phyloP scores from a whole-genome alignment of 495 filamentous ascomycete genomes.

The Thozetella sp. region DNA sequence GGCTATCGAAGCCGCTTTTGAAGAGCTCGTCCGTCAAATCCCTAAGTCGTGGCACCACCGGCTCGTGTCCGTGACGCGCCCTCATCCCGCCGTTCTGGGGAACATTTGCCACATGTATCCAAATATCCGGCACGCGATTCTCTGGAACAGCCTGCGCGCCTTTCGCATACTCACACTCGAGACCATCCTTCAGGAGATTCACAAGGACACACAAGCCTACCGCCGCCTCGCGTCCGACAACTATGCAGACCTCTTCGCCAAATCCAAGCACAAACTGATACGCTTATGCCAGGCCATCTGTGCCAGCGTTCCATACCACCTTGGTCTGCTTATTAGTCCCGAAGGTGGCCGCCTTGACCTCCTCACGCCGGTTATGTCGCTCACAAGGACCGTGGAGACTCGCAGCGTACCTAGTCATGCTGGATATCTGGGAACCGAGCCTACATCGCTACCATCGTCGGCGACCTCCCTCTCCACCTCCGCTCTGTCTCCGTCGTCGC shows the following conservation, averaged over 20 bases:
- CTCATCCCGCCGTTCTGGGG: slow-evolving; percentile 42
- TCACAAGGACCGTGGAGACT: slow-evolving; percentile 30
- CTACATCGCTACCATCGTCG: slow-evolving; percentile 19
- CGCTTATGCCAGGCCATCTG: slow-evolving; percentile 40
- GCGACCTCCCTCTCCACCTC: slow-evolving; percentile 19
- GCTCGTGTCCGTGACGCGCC: slow-evolving; percentile 24
- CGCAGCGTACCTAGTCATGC: slow-evolving; percentile 17
- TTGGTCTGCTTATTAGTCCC: slow-evolving; percentile 33
- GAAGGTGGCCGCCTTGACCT: slow-evolving; percentile 19
- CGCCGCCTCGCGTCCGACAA: slow-evolving; percentile 7
- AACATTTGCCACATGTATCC: slow-evolving; percentile 57
- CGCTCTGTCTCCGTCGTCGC: slow-evolving; percentile 4
- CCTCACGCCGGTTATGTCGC: slow-evolving; percentile 9
- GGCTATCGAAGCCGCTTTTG: slow-evolving; percentile 50
- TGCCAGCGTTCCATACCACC: slow-evolving; percentile 47
- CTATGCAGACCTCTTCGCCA: slow-evolving; percentile 21
- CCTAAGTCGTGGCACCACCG: slow-evolving; percentile 36
- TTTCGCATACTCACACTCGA: slow-evolving; percentile 60
- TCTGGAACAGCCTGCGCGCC: slow-evolving; percentile 59
- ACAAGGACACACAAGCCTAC: slow-evolving; percentile 12
- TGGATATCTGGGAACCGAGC: not conserved
- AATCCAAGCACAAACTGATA: slow-evolving; percentile 30
- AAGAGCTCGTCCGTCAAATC: slow-evolving; percentile 38
- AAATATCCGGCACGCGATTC: slow-evolving; percentile 46
- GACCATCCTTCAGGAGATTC: slow-evolving; percentile 41